Evolutionary conservation across 768 basidiomycete species (phyloP).

Genomic region (Rhodosporidiobolus sp.): DNA sequence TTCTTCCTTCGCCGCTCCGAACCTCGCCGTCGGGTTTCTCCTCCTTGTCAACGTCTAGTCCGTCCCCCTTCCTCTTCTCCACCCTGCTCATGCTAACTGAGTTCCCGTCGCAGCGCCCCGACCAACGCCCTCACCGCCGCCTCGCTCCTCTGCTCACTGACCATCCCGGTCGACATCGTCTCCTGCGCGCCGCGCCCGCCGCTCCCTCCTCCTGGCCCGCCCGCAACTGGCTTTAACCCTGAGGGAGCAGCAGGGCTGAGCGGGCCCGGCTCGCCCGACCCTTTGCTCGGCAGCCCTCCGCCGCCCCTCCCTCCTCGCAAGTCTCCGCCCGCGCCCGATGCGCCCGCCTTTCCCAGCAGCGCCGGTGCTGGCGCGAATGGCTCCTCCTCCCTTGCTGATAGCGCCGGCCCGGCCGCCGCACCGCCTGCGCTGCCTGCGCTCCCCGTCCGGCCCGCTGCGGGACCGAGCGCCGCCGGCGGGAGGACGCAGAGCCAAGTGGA

Average conservation of each 20-base stretch:
- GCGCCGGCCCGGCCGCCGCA: no score
- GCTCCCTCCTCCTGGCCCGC: neutral
- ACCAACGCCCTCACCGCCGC: neutral
- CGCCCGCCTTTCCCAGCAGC: neutral
- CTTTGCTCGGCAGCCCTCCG: neutral
- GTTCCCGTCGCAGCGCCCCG: neutral
- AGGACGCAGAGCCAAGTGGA: neutral
- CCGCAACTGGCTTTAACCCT: no score
- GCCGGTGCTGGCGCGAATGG: neutral
- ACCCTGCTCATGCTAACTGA: no score
- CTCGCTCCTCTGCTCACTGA: constrained; percentile 10
- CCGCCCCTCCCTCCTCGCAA: neutral
- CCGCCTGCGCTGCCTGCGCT: neutral
- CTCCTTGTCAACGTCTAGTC: constrained; percentile 25
- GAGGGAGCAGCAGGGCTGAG: no score
- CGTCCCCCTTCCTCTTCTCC: neutral
- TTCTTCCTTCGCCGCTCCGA: constrained; percentile 25
- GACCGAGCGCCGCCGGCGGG: neutral
- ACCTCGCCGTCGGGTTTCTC: constrained; percentile 24
- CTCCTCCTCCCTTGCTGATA: no score
- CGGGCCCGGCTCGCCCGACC: neutral
- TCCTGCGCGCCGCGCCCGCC: neutral
- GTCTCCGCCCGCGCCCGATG: neutral
- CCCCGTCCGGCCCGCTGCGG: no score
- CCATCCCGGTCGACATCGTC: constrained; percentile 28